Base-by-base conservation (phyloP, 352 stramenopile genomes). In the Pythium plurisporium region DNA sequence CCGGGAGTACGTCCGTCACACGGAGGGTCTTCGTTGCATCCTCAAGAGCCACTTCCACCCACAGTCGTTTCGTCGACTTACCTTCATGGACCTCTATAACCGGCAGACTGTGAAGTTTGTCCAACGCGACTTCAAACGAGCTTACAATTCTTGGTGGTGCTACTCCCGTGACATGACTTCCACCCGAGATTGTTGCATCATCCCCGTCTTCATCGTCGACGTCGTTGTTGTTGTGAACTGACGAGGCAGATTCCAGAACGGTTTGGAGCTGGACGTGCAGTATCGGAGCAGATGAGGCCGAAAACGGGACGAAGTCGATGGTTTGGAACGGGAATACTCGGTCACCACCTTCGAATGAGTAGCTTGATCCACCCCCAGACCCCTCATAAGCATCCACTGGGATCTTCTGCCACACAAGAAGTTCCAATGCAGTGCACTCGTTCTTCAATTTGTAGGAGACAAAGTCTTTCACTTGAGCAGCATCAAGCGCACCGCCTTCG, bases 401-500 rank as follows among this genome's bases (percentile, higher is more conserved):
- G 25, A 86, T 89, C 54, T 90, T 89, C 45, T 94, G 84, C 84
- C 84, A 94, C 26, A 94, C 74, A 31, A 92, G 61, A 5, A 92
- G 63, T 33, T 85, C 78, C 23, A 90, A 70, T 17, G 81, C 80
- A 34, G 73, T 89, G 52, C 84, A 94, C 53, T 91, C 84, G 50
- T 94, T 94, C 52, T 90, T 88, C 38, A 94, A 76, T 42, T 80
- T 86, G 59, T 74, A 92, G 12, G 79, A 80, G 9, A 92, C 79
- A 38, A 91, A 91, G 11, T 66, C 74, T 17, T 84, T 73, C 23
- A 76, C 69, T 38, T 83, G 70, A 11, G 47, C 47, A 17, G 56
- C 25, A 10, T 64, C 56, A 2, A 54, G n/a, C 25, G 20, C 38
- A 27, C 47, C 31, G 27, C 34, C 33, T 22, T 55, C 56, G 3